Conservation (phyloP, 352 stramenopile species). For the Blastocystis sp. region DNA sequence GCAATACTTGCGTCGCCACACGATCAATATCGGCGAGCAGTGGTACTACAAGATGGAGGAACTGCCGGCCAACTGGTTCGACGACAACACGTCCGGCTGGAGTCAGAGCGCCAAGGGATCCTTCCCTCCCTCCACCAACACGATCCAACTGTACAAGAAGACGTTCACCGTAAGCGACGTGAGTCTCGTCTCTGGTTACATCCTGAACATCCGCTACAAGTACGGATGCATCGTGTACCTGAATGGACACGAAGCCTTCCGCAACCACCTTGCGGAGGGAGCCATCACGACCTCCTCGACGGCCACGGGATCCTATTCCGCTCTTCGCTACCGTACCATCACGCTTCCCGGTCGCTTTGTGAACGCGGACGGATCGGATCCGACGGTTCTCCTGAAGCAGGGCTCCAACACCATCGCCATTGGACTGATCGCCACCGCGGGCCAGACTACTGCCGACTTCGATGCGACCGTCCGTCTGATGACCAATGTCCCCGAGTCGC, state of each 20-base stretch:
- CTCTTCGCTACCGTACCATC: background rate
- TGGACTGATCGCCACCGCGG: background rate
- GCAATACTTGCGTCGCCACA: background rate
- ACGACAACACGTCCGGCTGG: background rate
- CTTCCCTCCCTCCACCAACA: background rate
- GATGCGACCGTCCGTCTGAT: background rate
- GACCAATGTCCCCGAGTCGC: too few species aligned
- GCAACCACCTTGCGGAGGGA: background rate
- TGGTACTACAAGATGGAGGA: background rate
- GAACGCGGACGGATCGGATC: background rate
- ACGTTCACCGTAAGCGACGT: background rate
- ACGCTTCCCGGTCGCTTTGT: background rate
- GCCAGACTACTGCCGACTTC: background rate
- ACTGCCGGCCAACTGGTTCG: background rate
- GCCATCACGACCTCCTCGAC: background rate
- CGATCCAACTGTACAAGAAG: background rate
- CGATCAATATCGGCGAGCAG: background rate
- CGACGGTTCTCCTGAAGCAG: background rate
- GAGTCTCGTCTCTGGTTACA: background rate
- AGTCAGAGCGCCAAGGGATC: background rate
- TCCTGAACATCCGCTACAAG: background rate
- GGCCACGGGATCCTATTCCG: background rate
- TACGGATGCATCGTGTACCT: background rate
- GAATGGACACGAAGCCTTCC: background rate
- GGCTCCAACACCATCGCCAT: constrained; percentile 4